Evolutionary conservation across 441 rosid species (phyloP), one percentile per base, ranked within the genome.

Genomic region (Erysimum cheiri): DNA sequence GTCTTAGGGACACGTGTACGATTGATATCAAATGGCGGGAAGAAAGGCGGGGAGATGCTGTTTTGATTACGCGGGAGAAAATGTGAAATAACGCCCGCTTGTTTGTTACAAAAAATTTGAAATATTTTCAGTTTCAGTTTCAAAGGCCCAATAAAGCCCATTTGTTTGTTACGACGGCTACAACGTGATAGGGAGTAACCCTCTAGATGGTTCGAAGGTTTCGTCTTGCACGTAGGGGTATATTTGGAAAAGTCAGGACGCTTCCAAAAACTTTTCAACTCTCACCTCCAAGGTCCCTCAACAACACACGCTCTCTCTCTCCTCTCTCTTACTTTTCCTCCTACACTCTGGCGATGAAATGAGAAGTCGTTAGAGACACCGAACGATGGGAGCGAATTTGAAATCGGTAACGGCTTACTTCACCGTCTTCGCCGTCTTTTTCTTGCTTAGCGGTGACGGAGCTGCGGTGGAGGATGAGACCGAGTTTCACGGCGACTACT

Each of bases 401-500:
- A 69, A 64, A 68, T 46, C 58, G 15, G 15, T 50, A 54, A 77
- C 52, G 64, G 69, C 49, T 46, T 60, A n/a, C 0, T 35, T 55
- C 17, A 5, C 56, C 61, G 17, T 68, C 26, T 1, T 72, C 49
- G 31, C 60, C 59, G 49, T 68, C 0, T 4, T 73, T 50, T 13
- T 56, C 3, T 57, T 77, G 29, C 43, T 72, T 48, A 32, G 1
- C 40, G 31, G 66, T 43, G 66, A 50, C 40, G 41, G 73, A 29
- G 60, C 65, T 28, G 65, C 56, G 29, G 70, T 46, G 29, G 73
- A 54, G 44, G 67, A 67, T 43, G 80, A 71, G 58, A 79, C 78
- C 61, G 79, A 81, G 80, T 80, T 81, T 65, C 71, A 56, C 71
- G 89, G 88, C 32, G 85, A 84, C 77, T 88, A 87, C 81, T 85